Evolutionary conservation across 2,329 filamentous ascomycete species (phyloP), one percentile per base, ranked within the genome.

Genomic region (Aspergillus arachidicola): DNA sequence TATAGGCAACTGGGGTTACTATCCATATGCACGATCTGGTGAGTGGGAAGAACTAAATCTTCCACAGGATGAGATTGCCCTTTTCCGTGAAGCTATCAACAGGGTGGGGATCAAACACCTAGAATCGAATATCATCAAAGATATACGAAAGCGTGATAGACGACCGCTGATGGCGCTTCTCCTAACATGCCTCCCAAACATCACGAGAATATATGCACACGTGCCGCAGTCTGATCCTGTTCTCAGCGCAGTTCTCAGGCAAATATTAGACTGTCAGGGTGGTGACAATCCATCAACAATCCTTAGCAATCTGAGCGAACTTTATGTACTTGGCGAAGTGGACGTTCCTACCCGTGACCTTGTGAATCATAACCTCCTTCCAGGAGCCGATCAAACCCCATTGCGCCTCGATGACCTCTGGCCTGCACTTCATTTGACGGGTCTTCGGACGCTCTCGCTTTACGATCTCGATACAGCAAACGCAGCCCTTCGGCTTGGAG

Each of bases 151-250:
- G 21, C 54, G 34, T 11, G 55, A 62, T 34, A 46, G 60, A 19
- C 62, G 59, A 32, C 61, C 62, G 21, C n/a, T 66, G 14, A 54
- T 66, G 51, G 59, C 54, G 26, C 64, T 66, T 19, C 51, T 62
- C 4, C 57, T 66, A 7, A 21, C 46, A 2, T 57, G 23, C 9
- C 32, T 66, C 3, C 61, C 59, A 4, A 41, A 41, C 14, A 19
- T 64, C n/a, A 48, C 36, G 3, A 62, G 41, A 12, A 19, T 66
- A 23, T 32, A 62, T 57, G 46, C 57, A 10, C 59, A 64, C 45
- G 19, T 64, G 6, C 59, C 61, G 2, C 26, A 14, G 23, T 50
- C 43, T 7, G 59, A 64, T 43, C 57, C 53, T 7, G 50, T 62
- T 2, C 14, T 66, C 16, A 19, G 19, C 19, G 45, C 28, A 11